phyloP scores from a whole-genome alignment of 2,329 filamentous ascomycete genomes.

The Alternaria postmessia region DNA sequence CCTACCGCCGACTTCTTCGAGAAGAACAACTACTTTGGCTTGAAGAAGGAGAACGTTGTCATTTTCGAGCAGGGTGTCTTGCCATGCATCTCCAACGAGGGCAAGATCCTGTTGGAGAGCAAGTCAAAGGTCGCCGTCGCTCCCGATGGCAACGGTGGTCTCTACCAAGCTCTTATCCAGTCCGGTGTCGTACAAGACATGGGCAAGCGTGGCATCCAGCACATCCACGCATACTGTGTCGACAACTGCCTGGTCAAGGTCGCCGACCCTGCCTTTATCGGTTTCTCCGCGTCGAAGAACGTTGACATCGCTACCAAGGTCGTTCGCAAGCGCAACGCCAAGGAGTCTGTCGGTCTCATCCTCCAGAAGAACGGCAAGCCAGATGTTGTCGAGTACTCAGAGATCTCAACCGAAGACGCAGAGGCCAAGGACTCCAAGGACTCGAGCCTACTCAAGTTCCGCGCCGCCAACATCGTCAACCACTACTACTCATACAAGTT shows the following conservation, averaged over 20 bases:
- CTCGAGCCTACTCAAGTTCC: conserved; percentile 86
- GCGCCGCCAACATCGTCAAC: conserved; percentile 99
- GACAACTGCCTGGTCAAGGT: conserved; percentile 99
- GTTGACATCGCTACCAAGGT: conserved; percentile 99
- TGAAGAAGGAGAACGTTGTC: conserved; percentile 82
- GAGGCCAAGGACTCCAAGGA: conserved; percentile 87
- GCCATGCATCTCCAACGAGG: conserved; percentile 96
- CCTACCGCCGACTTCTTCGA: conserved; percentile 95
- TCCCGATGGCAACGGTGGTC: conserved; percentile 94
- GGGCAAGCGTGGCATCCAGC: conserved; percentile 85
- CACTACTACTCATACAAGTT: conserved; percentile 98
- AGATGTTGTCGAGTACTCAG: conserved; percentile 97
- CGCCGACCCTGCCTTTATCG: conserved; percentile 95
- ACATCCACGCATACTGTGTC: conserved; percentile 97
- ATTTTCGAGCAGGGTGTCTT: conserved; percentile 98
- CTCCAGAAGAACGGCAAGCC: conserved; percentile 94
- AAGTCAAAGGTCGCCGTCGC: conserved; percentile 93
- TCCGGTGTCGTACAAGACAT: conserved; percentile 87
- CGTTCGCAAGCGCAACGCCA: conserved; percentile 96
- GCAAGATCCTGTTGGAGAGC: conserved; percentile 92
- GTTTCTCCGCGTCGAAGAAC: conserved; percentile 85
- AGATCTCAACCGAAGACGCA: conserved; percentile 89
- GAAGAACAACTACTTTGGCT: conserved; percentile 88
- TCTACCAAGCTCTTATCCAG: conserved; percentile 89
- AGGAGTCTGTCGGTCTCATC: conserved; percentile 94